These are phyloP conservation scores for Aspergillus campestris DNA, from an alignment of 495 filamentous ascomycete genomes.

Conservation along the genomic window DNA sequence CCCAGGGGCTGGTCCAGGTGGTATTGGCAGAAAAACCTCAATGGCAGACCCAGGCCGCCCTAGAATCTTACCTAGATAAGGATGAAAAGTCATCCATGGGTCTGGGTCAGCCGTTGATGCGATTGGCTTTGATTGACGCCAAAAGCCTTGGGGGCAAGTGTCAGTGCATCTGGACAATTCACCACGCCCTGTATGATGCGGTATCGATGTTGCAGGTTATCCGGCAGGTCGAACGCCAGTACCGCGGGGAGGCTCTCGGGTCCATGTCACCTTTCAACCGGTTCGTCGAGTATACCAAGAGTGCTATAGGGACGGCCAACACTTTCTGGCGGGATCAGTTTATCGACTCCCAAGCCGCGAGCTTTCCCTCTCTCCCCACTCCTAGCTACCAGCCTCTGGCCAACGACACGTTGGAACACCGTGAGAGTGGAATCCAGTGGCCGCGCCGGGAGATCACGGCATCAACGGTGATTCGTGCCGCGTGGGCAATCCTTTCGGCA, in stretches of 20 bases:
- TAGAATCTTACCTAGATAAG: too few species aligned
- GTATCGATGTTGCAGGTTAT: slow-evolving; percentile 45
- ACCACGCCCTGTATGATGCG: slow-evolving; percentile 56
- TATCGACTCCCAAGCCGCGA: background rate
- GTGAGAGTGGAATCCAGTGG: background rate
- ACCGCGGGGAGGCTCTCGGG: too few species aligned
- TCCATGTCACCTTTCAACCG: too few species aligned
- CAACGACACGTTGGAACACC: background rate
- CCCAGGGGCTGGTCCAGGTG: background rate
- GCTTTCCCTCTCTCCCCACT: slow-evolving; percentile 7
- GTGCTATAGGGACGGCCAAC: slow-evolving; percentile 2
- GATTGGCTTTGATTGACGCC: background rate
- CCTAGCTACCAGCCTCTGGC: slow-evolving; percentile 8
- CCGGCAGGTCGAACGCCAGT: slow-evolving; percentile 25
- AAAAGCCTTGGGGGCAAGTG: background rate
- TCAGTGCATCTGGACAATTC: slow-evolving; percentile 37
- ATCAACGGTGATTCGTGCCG: slow-evolving; percentile 19
- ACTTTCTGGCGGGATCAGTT: slow-evolving; percentile 14
- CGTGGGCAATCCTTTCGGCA: slow-evolving; percentile 30
- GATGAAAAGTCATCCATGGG: too few species aligned
- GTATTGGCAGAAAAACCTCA: background rate
- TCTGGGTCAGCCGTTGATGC: background rate
- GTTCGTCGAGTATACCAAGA: too few species aligned
- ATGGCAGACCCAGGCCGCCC: too few species aligned
- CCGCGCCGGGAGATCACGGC: slow-evolving; percentile 14